A percentile compares a stretch with the other conserved stretches of the same genome.
Conservation (phyloP, 1,284 basidiomycete genomes). For the Pseudozyma sp. region DNA sequence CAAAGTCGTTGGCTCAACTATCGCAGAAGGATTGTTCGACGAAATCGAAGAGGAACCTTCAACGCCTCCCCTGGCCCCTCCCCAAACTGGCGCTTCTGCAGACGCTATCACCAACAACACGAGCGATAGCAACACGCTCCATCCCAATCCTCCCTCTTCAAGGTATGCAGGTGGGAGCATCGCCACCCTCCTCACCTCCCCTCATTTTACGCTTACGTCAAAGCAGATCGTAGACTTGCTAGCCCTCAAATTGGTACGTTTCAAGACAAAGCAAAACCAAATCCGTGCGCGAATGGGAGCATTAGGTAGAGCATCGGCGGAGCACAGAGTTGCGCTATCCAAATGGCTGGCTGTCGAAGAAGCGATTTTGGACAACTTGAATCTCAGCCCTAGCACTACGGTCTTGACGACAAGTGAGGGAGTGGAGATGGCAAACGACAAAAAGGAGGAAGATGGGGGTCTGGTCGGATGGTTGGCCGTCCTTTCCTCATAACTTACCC, state of each 20-base stretch:
- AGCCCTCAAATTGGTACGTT: constrained; percentile 16
- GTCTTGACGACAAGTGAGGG: too few species aligned
- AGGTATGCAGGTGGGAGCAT: neutral
- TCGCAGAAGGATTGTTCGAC: constrained; percentile 29
- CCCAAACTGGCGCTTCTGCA: too few species aligned
- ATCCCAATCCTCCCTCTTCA: neutral
- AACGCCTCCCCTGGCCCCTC: constrained; percentile 17
- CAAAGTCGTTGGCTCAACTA: neutral
- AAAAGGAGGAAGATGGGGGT: too few species aligned
- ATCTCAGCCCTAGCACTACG: too few species aligned
- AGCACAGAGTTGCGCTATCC: too few species aligned
- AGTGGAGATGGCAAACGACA: too few species aligned
- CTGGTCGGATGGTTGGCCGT: too few species aligned
- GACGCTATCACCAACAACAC: neutral
- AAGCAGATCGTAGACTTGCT: constrained; percentile 14
- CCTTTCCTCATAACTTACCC: too few species aligned
- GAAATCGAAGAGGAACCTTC: constrained; percentile 27
- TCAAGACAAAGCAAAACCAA: neutral
- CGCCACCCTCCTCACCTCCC: constrained; percentile 7
- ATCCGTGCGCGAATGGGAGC: too few species aligned
- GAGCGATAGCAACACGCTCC: neutral
- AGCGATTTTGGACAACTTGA: too few species aligned
- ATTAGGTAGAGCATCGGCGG: too few species aligned
- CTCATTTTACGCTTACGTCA: neutral
- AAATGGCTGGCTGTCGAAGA: too few species aligned